A percentile compares a stretch with the other conserved stretches of the same genome.
phyloP scores from a whole-genome alignment of 2,329 filamentous ascomycete species.

The Calonectria leucothoes region DNA sequence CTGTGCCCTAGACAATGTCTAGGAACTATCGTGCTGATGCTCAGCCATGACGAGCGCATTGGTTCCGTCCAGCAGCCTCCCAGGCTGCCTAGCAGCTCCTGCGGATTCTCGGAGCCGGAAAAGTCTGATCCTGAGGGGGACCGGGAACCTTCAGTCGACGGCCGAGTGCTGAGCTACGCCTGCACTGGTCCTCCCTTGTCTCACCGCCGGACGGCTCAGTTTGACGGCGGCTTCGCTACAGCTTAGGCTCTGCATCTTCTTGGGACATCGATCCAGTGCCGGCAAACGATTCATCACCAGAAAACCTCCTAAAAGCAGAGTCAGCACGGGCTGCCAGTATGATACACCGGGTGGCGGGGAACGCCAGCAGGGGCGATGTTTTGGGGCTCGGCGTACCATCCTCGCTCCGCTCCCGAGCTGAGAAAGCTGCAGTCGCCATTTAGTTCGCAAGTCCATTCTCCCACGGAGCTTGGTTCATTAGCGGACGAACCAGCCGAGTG shows the following conservation, averaged over 20 bases:
- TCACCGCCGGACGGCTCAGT: constrained; percentile 14
- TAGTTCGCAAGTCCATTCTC: constrained; percentile 82
- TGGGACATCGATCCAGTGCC: constrained; percentile 52
- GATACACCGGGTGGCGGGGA: constrained; percentile 22
- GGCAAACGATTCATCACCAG: constrained; percentile 68
- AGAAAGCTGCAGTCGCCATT: constrained; percentile 92
- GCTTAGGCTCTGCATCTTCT: constrained; percentile 43
- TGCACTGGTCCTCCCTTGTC: constrained; percentile 5
- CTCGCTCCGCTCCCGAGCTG: constrained; percentile 82
- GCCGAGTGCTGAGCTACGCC: not conserved
- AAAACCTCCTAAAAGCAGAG: constrained; percentile 54
- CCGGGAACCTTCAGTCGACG: constrained; percentile 11
- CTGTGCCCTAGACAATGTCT: constrained; percentile 30
- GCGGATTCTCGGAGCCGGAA: not conserved
- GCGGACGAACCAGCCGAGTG: constrained; percentile 20
- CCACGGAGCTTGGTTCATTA: constrained; percentile 51
- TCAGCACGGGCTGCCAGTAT: constrained; percentile 31
- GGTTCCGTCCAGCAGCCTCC: not conserved
- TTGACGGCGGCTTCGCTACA: constrained; percentile 34
- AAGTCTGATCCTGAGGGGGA: not conserved
- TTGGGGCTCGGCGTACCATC: constrained; percentile 72
- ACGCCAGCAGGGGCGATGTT: constrained; percentile 25
- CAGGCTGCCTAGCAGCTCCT: not conserved
- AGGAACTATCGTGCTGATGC: constrained; percentile 17
- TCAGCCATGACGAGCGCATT: constrained; percentile 21